Evolutionary conservation across 225 moss, liverwort and hornwort species (phyloP), one percentile per base, ranked within the genome.

Genomic region (Pseudisothecium myosuroides): DNA sequence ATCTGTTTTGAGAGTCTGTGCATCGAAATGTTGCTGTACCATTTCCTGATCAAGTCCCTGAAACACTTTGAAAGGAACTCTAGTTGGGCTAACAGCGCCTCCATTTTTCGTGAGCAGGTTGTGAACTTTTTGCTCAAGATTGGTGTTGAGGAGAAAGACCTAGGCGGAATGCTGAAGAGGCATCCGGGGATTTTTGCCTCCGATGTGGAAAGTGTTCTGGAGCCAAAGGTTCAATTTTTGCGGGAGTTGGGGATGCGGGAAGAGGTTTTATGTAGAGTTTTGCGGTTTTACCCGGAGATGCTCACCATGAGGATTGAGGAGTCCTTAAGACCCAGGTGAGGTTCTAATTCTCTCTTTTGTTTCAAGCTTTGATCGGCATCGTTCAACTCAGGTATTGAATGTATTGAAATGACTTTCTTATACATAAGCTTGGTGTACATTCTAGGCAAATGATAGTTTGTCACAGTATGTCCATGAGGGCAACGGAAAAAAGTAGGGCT

Each of bases 231-330:
- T 64, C 90, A 95, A 26, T 94, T 96, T 91, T 60, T 99, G 87
- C 81, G 92, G 90, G 96, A 97, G 59, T 91, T 97, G 88, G 99
- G 99, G 86, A 94, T 99, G 89, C 88, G 90, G 76, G 93, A 91
- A 54, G 90, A 88, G 14, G 88, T 93, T 66, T 66, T 99, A n/a
- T 92, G 89, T 82, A 91, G 96, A 86, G 95, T 99, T 64, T 90
- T 99, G 56, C 95, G 92, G 64, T 96, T 96, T 90, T 97, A 86
- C 87, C 97, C 99, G 67, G 96, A 97, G 93, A 93, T 99, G 89
- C 92, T 99, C 59, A 93, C 95, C 55, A 95, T 96, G 96, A 95
- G 93, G 90, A 94, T 99, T 82, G 94, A 97, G 85, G 92, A 94
- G 50, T 94, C 97, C 22, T 91, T 99, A 75, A 91, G 83, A 88